Evolutionary conservation across 2,329 filamentous ascomycete species (phyloP), one percentile per base, ranked within the genome.

Genomic region (Neofusicoccum parvum): DNA sequence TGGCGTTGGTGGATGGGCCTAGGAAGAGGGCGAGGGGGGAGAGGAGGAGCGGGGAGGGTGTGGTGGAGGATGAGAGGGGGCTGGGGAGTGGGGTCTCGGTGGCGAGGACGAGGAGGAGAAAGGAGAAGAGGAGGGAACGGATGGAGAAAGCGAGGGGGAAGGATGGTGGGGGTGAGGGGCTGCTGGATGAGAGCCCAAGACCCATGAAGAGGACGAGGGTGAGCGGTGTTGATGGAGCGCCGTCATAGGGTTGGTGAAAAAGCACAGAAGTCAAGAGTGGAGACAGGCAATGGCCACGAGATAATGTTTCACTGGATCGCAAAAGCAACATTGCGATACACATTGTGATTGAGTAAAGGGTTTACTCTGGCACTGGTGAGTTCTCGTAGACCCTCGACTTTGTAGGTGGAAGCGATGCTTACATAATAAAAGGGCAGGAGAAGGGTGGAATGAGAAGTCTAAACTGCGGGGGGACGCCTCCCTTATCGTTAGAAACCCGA

Each of bases 11-110:
- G 39, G 48, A 64, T 23, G 20, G 49, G 37, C 15, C 49, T 27
- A 54, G 34, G 50, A 54, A 56, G 62, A 64, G 27, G 32, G 49
- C n/a, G 56, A 37, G n/a, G 56, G n/a, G 23, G 41, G 56, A 46
- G 37, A 10, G 23, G 53, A 45, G 20, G 53, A 32, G 34, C 12
- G 14, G 14, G 20, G 37, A 32, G 41, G n/a, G 20, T 3, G 14
- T 51, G 49, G 14, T 9, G 27, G 49, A 4, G 49, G 49, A 51
- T 10, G 49, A 58, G 27, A 9, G 9, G 23, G 45, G 23, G n/a
- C n/a, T n/a, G n/a, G n/a, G n/a, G n/a, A n/a, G n/a, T 9, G 39
- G 15, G 12, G n/a, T 20, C 20, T 20, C 54, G 15, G 34, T 15
- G 4, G 34, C 54, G 37, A 58, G 14, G 54, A 14, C 39, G 39